Evolutionary conservation across 441 rosid species (phyloP), one percentile per base, ranked within the genome.

Genomic region (Lagerstroemia fauriei): DNA sequence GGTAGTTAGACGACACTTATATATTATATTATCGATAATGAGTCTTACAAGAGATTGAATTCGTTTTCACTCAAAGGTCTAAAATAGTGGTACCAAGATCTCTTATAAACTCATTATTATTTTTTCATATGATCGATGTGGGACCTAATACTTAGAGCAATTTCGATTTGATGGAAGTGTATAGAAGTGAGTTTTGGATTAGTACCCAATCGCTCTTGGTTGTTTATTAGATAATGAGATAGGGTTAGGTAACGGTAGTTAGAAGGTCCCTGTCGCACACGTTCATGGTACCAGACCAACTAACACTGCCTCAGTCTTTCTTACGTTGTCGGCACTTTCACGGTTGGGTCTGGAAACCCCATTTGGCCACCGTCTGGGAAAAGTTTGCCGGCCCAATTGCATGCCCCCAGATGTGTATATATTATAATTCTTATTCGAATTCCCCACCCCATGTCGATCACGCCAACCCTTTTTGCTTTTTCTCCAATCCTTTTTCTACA

Each of bases 161-260:
- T 7, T 51, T 51, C 57, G 3, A 2, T 11, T 51, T 11, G 17
- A 51, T 51, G 3, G 3, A 51, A 51, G 17, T 51, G 1, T 2
- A 51, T 4, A 18, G 12, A 3, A 51, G 4, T 14, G 14, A 51
- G 57, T 51, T 12, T 12, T 51, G 0, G 18, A 12, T 11, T 51
- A 51, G 18, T 9, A 18, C 17, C 14, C 18, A 63, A 6, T 38
- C 3, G 44, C 6, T 6, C 44, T n/a, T n/a, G 44, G 44, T 2
- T 38, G 44, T 2, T 38, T 38, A 38, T 38, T 38, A 38, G 44
- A 38, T 38, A 38, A 38, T 38, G 16, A 31, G 71, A 66, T 66
- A 66, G 71, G 71, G 71, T 66, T 66, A 66, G 71, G 71, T 66
- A 66, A 66, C 14, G 71, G 71, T 66, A 66, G 71, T 66, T 66